Base-by-base conservation (phyloP, 116 monocot species). In the Zostera marina region DNA sequence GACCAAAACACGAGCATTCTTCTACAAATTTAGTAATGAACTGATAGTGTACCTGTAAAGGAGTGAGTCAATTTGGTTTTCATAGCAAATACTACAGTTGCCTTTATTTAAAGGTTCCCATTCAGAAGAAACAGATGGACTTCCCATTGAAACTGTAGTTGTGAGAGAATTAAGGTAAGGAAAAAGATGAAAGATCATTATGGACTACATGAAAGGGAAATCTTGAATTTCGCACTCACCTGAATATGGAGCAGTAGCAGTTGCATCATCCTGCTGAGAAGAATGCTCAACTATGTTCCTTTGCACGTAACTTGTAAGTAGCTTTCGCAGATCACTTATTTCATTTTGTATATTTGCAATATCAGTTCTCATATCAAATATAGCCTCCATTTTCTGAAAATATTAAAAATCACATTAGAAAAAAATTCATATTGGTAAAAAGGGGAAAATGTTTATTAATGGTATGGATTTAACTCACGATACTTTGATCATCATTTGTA, bases 31-130 rank as follows among this genome's bases (percentile, higher is more conserved):
- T 17, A 3, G 19, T 11, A 16, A 12, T 7, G 41, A 7, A 13
- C 19, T 41, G 32, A 47, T 41, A 24, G 13, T 49, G 9, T 14
- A 96, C 96, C 96, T 88, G 76, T 89, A 96, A 60, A 96, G 72
- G 67, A 96, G 79, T 12, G 96, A 76, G 55, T 96, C 89, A n/a
- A 96, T 85, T n/a, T 82, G 79, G 60, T 26, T 70, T 59, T 89
- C 85, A 42, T 70, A 82, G 60, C 96, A 96, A 59, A 89, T 62
- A 45, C 85, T 82, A 48, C 96, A 96, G 16, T 66, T 80, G 17
- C 82, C 96, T 72, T 96, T 96, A 65, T 64, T 96, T 61, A 76
- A 78, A 60, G 82, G 75, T 39, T 57, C 67, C 96, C 85, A 85
- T 53, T 85, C 76, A 11, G 76, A 71, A 54, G 62, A 61, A 22